Base-by-base conservation (phyloP, 2,329 filamentous ascomycete species). In the Balansia obtecta region DNA sequence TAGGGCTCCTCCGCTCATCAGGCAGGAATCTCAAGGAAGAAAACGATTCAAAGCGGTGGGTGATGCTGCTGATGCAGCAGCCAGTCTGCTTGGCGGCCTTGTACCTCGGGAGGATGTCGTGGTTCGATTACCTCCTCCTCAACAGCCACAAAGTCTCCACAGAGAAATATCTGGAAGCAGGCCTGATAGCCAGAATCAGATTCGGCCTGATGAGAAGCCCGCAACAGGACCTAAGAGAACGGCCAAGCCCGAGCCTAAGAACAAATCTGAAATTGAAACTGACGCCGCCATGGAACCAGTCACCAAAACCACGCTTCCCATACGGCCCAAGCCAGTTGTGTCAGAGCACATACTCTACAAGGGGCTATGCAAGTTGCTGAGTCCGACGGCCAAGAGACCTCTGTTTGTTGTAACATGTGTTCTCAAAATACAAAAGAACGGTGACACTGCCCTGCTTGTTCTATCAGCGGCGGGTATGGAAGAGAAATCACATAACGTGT, bases 391-490 rank as follows among this genome's bases (percentile, higher is more conserved):
- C 1, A 37, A 44, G 10, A 9, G 38, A 7, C 43, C 34, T 16
- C 34, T 50, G 2, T 54, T 57, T 13, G 15, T 42, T 18, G 54
- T 55, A 0, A 45, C 52, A 39, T 53, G 58, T 27, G n/a, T 40
- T 3, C 45, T 64, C 18, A 56, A 54, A n/a, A 40, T 63, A 15
- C 32, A 49, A 8, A 22, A 46, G 1, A 22, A 46, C n/a, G 46
- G 51, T 4, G 55, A 53, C 9, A 41, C 54, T 10, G 61, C 54
- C 2, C 51, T 52, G 4, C 51, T 65, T 4, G 46, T 54, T 1
- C 42, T 66, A 22, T 50, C 50, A 1, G 51, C 44, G 3, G 34
- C 51, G 4, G 37, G 4, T 51, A 59, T 43, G 46, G 53, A 38
- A 0, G n/a, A 52, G 3, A 46, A 49, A 11, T 18, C 51, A 4